A percentile compares a stretch with the other conserved stretches of the same genome.
These are phyloP conservation scores for Capsicum baccatum DNA, from an alignment of 257 asterid genomes.

Conservation along the genomic window DNA sequence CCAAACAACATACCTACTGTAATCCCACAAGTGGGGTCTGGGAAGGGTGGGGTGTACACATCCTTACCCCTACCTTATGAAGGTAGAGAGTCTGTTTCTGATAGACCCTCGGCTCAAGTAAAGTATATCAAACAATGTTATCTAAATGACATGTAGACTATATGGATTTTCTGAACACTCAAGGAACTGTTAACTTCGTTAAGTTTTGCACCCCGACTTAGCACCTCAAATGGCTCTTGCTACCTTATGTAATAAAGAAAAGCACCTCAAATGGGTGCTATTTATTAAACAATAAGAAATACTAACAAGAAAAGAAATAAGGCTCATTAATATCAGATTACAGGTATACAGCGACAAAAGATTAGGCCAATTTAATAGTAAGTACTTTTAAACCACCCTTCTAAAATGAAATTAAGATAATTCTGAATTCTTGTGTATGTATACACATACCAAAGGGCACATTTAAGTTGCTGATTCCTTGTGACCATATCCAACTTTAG, in stretches of 20 bases:
- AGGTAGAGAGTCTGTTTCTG: not conserved
- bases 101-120: not conserved
- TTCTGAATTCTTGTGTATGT: not conserved
- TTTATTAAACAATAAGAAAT: not conserved
- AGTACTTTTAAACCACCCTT: not conserved
- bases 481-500: slow-evolving; percentile 8
- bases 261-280: not conserved
- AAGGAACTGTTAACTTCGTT: not conserved
- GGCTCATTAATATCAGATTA: slow-evolving; percentile 12
- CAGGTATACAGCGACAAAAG: not conserved
- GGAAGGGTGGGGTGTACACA: not conserved
- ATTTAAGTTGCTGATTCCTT: not conserved
- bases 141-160: not conserved
- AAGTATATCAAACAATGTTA: not conserved
- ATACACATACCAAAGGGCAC: not conserved
- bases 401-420: slow-evolving; percentile 11
- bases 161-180: not conserved
- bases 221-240: not conserved
- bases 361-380: not conserved
- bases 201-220: slow-evolving; percentile 3
- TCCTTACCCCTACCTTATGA: not conserved
- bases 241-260: not conserved
- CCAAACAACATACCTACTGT: not conserved
- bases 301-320: slow-evolving; percentile 13
- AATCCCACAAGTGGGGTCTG: not conserved